phyloP scores from a whole-genome alignment of 352 stramenopile genomes.

The Phytophthora foliorum region DNA sequence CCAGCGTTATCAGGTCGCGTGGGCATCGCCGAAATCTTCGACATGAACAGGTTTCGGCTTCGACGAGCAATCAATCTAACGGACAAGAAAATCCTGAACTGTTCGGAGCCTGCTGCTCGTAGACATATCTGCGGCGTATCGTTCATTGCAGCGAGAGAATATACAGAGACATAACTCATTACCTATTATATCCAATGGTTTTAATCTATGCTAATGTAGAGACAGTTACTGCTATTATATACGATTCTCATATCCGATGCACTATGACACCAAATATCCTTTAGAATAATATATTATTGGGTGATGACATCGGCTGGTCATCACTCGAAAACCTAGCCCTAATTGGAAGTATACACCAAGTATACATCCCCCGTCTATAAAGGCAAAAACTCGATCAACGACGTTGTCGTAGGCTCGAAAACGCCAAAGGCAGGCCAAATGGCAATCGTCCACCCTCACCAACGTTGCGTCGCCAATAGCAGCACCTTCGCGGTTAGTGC shows the following conservation, averaged over 20 bases:
- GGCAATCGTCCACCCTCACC: neutral
- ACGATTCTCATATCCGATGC: no score
- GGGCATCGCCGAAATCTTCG: slow-evolving; percentile 7
- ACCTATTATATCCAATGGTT: no score
- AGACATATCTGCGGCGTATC: slow-evolving; percentile 13
- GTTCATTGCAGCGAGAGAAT: slow-evolving; percentile 26
- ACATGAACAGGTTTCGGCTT: slow-evolving; percentile 1
- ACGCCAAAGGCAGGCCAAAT: neutral
- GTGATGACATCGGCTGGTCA: slow-evolving; percentile 19
- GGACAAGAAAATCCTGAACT: slow-evolving; percentile 29
- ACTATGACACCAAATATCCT: no score
- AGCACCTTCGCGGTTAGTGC: no score
- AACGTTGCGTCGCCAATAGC: neutral
- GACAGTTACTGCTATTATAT: no score
- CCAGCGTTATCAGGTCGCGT: slow-evolving; percentile 16
- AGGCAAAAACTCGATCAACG: no score
- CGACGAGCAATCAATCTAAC: slow-evolving; percentile 24
- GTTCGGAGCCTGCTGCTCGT: slow-evolving; percentile 8
- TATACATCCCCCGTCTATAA: no score
- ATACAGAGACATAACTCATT: no score
- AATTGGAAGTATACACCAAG: no score
- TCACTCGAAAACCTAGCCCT: slow-evolving; percentile 13
- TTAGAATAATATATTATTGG: no score
- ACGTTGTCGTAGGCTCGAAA: neutral
- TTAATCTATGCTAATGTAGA: no score